Conservation (phyloP, 768 basidiomycete species). For the Rhodosporidiobolus odoratus region DNA sequence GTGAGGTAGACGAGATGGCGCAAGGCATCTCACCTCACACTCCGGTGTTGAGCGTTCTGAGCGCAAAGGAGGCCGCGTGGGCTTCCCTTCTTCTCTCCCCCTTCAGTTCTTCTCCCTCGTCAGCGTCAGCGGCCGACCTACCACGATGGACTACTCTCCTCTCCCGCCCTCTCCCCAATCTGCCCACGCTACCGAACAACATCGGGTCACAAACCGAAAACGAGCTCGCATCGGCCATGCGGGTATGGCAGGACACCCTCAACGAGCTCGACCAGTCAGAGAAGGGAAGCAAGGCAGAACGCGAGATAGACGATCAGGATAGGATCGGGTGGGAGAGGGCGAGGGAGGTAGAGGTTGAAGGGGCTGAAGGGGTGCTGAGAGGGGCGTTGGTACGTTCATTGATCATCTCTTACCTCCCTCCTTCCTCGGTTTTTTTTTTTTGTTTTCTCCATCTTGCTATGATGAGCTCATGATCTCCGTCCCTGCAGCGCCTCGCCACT, state of each 20-base stretch:
- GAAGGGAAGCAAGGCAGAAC: neutral
- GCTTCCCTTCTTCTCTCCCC: neutral
- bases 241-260: too few species aligned
- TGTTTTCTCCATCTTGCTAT: neutral
- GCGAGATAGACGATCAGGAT: neutral
- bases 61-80: neutral
- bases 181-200: neutral
- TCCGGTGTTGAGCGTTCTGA: conserved; percentile 44
- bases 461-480: conserved; percentile 3
- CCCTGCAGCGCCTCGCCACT: conserved; percentile 4
- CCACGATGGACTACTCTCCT: neutral
- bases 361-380: conserved; percentile 2
- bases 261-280: neutral
- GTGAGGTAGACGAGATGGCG: conserved; percentile 65
- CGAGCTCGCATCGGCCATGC: neutral
- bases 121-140: neutral
- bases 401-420: neutral
- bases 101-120: neutral
- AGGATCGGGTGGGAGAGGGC: neutral
- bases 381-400: conserved; percentile 2
- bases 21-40: conserved; percentile 81
- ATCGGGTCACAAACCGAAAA: too few species aligned
- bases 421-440: neutral
- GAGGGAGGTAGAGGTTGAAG: neutral
- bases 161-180: conserved; percentile 10